Evolutionary conservation across 176 grass and related monocot species (phyloP), one percentile per base, ranked within the genome.

Genomic region (Urochloa ruziziensis): DNA sequence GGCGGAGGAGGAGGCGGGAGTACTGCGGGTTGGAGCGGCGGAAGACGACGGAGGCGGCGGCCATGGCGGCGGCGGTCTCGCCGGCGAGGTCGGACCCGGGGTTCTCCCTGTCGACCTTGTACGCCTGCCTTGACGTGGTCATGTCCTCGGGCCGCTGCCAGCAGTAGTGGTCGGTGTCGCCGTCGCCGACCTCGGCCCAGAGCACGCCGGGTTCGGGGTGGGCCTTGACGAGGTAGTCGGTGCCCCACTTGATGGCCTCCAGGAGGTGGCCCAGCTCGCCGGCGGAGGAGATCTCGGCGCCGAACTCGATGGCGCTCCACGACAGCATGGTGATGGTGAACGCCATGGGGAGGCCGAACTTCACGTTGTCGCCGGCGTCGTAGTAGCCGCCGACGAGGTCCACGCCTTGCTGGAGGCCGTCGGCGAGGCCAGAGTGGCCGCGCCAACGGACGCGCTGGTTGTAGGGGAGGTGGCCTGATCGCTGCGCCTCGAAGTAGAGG

Each of bases 401-500:
- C 29, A 91, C 89, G n/a, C 94, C 91, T 19, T 96, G 86, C 62
- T 96, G 86, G 39, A 96, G 77, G 37, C 94, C 88, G 40, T 95
- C 94, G 28, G 83, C 78, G 81, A 96, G 83, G 28, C 91, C 91
- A 1, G 94, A 96, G 81, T 96, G 91, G 75, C 88, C 80, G 34
- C 94, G 91, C 94, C 94, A 96, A 11, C 5, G 29, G 2, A 93
- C 83, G n/a, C 94, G 90, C 77, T 96, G 94, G 76, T 91, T 93
- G 80, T 96, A 82, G 2, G 94, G 94, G 14, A 96, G 90, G 75
- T 74, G 91, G 35, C 95, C 92, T 36, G 95, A 98, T 12, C 95
- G 88, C 89, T 98, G 95, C 52, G 91, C 92, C 86, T 98, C 95
- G 78, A 95, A 98, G 88, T 98, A 98, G 82, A 98, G 90, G 62